Evolutionary conservation across 2,329 filamentous ascomycete species (phyloP), one percentile per base, ranked within the genome.

Genomic region (Alternaria solani): DNA sequence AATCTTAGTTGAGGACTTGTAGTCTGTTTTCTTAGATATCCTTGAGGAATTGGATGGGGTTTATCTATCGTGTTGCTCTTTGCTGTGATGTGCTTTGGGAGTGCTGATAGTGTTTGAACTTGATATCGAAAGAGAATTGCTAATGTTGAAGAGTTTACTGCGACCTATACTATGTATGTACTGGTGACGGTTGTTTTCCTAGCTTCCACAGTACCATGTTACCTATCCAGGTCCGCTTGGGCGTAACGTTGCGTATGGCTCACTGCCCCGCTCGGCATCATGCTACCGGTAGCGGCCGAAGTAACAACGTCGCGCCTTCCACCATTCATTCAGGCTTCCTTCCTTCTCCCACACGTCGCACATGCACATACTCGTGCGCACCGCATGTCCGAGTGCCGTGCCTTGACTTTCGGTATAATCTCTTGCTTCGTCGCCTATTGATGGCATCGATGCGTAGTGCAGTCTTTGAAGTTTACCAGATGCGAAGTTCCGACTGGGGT

Each of bases 361-460:
- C 0, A 11, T 34, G 12, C 26, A 34, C 25, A 18, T 8, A 38
- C 20, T 0, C 5, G 11, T 12, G 5, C 12, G 4, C 20, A 18
- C 14, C 1, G 14, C 2, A 0, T 1, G 23, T 36, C 32, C 3
- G 1, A n/a, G 23, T 34, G 1, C 2, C 1, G 3, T 23, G 0
- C 1, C 20, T 8, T 0, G 12, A 7, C 2, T 23, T 2, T 12
- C 1, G 8, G 5, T 1, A 25, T 6, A 8, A 2, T 0, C 7
- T 18, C 2, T 26, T 26, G 32, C 3, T 49, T 4, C 20, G 14
- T 36, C 46, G 14, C 32, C 20, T 14, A n/a, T 9, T 8, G 1
- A 38, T 26, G 7, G 8, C 30, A 8, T 1, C 2, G 12, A 23
- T 25, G 36, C 30, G 14, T 20, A 4, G 3, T 7, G 30, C 14